Base-by-base conservation (phyloP, 495 filamentous ascomycete species). In the Aspergillus olivimuriae region DNA sequence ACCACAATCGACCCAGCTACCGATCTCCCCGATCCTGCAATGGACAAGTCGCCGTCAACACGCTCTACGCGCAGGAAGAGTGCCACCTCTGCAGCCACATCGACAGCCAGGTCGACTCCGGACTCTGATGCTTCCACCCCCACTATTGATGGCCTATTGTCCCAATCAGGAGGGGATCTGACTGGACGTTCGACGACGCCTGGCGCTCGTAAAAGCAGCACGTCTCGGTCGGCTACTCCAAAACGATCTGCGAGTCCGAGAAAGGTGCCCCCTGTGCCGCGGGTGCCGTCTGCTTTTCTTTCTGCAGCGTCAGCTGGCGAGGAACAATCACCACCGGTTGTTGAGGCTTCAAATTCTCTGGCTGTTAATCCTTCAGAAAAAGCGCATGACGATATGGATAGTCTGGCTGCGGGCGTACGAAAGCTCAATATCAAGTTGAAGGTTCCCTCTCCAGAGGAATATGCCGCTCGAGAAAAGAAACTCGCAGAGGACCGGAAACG, bases 341-440 rank as follows among this genome's bases (percentile, higher is more conserved):
- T 34, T 28, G 23, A 14, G 11, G 34, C 4, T 17, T 5, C 32
- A 12, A 32, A 26, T 11, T 34, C 41, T 36, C 19, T 17, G 10
- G 14, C 43, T 16, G 32, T 17, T 1, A 21, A 20, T 15, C 38
- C 17, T 17, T 26, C 36, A 30, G 14, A 24, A 1, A 38, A 18
- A 30, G 33, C 41, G 2, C 34, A 42, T 45, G 72, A 61, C 28
- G 75, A 75, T 32, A 57, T 90, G 16, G 83, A 90, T 38, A 68
- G 62, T 16, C 63, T 92, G 22, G 74, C 84, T 0, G 68, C 73
- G n/a, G 78, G 78, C 10, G 73, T 91, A 60, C 82, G 82, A 52
- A 84, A 80, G 50, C 60, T 72, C 47, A 67, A 63, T 21, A 81
- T 94, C 50, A 90, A 83, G 52, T 69, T 94, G 36, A 86, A 81